Base-by-base conservation (phyloP, 345 rosid genomes). In the Hypericum androsaemum region DNA sequence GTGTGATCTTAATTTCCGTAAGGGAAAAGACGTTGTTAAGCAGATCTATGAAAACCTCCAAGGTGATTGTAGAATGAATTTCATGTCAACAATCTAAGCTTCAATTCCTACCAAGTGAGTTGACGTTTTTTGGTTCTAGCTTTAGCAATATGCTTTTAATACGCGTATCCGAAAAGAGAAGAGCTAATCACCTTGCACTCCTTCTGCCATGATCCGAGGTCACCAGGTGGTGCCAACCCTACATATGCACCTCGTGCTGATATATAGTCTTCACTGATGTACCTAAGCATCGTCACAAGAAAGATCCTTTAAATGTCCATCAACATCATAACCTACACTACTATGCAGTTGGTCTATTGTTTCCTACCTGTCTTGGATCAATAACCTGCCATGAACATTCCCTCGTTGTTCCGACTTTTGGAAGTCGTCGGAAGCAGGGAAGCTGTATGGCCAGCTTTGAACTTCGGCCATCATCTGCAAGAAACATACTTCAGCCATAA, bases 391-490 rank as follows among this genome's bases (percentile, higher is more conserved):
- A 13, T 1, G 8, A 13, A 46, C 22, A 46, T 13, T 46, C 10
- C 49, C 49, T 10, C 49, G 14, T 46, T 46, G 22, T 13, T 46
- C 8, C 7, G 49, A 28, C 22, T 46, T 46, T 46, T 46, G 49
- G 49, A 46, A 46, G n/a, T 46, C 49, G 10, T 13, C 49, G 17
- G 49, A 46, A 12, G 49, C 49, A 46, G 49, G 49, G 10, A 46
- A 46, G 10, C 49, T 46, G 49, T 46, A 46, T 13, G 49, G 49
- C 49, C 49, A 46, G 8, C 49, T 46, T 46, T 46, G 49, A 15
- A 46, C 49, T 12, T 46, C 49, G 17, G 15, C n/a, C 49, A 46
- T 46, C 49, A 46, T 46, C 49, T 46, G 49, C 14, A 22, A 22
- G 32, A 22, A 22, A 22, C 32, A 22, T 22, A 22, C 32, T 22